Percentiles rank a stretch among this genome's conserved stretches.
phyloP scores from a whole-genome alignment of 352 stramenopile species.

The Pythium brachiatum region DNA sequence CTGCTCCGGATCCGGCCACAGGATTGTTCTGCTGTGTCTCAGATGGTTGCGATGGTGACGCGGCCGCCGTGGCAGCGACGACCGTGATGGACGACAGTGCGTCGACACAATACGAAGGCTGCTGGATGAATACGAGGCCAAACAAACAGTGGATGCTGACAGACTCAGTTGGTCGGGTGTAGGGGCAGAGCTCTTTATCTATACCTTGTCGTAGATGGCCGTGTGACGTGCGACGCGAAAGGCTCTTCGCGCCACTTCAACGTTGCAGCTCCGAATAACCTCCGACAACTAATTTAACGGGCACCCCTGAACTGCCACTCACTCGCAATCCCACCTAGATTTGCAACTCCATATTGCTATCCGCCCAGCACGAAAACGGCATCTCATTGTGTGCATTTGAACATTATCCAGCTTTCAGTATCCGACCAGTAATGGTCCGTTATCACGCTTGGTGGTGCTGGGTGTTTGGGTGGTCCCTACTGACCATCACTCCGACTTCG shows the following conservation, averaged over 20 bases:
- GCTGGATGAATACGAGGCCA: too few species aligned
- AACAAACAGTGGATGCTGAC: too few species aligned
- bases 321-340: background rate
- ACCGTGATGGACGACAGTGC: background rate
- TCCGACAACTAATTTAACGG: conserved; percentile 8
- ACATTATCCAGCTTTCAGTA: too few species aligned
- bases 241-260: conserved; percentile 25
- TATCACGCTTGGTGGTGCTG: background rate
- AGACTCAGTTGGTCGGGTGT: too few species aligned
- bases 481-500: conserved; percentile 23
- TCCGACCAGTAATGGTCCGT: conserved; percentile 15
- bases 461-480: conserved; percentile 23
- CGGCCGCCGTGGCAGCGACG: background rate
- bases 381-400: too few species aligned
- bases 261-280: conserved; percentile 24
- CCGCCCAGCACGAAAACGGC: conserved; percentile 8
- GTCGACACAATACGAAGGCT: background rate
- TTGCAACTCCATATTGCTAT: conserved; percentile 3
- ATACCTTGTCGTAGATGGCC: too few species aligned
- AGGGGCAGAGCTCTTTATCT: too few species aligned
- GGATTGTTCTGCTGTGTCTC: conserved; percentile 6
- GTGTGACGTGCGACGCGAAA: background rate
- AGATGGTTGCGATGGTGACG: conserved; percentile 7
- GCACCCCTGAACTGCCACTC: conserved; percentile 7
- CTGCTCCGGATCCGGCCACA: background rate